phyloP scores from a whole-genome alignment of 163 green algal species.

The Chloromonas sp. region DNA sequence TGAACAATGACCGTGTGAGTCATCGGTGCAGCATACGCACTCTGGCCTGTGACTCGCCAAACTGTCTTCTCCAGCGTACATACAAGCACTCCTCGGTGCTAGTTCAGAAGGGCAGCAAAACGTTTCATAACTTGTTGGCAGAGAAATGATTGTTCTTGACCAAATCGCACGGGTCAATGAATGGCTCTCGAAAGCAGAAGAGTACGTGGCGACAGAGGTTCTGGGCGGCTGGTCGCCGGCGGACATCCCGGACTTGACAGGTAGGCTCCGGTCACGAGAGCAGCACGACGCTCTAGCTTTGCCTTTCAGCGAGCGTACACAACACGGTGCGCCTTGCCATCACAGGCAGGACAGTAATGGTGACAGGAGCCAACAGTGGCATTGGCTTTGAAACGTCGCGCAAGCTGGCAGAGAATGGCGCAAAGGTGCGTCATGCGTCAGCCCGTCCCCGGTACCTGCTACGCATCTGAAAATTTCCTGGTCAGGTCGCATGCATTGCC shows the following conservation, averaged over 20 bases:
- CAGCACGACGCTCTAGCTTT: no score
- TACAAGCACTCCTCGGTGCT: no score
- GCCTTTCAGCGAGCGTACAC: no score
- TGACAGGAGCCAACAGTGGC: conserved; percentile 24
- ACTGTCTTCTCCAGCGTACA: neutral
- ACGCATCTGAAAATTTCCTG: no score
- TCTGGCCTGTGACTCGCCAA: neutral
- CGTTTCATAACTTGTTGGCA: neutral
- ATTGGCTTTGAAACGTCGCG: conserved; percentile 7
- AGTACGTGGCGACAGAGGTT: neutral
- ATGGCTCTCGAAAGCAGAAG: neutral
- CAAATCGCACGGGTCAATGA: no score
- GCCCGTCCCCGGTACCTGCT: no score
- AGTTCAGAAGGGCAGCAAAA: neutral
- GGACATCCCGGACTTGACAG: neutral
- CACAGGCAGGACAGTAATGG: conserved; percentile 16
- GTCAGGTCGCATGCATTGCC: neutral
- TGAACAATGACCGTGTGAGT: neutral
- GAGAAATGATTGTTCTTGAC: neutral
- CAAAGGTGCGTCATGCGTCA: neutral
- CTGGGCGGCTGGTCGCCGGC: neutral
- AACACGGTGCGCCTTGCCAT: no score
- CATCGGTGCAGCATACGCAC: neutral
- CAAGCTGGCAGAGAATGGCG: conserved; percentile 27
- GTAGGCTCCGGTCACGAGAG: neutral